Conservation (phyloP, 2,329 filamentous ascomycete species). For the Biscogniauxia mediterranea region DNA sequence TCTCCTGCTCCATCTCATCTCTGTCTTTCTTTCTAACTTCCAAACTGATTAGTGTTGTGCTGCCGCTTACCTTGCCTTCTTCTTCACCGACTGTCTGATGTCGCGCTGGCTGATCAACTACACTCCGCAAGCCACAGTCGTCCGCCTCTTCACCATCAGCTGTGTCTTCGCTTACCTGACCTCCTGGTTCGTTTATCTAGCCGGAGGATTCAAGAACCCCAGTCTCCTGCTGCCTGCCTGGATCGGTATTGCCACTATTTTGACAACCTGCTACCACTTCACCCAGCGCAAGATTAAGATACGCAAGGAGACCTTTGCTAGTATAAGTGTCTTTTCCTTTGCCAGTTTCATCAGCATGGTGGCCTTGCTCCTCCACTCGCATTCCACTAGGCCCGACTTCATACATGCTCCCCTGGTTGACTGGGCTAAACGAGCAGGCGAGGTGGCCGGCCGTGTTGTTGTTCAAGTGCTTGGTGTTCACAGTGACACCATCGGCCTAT, state of each 20-base stretch:
- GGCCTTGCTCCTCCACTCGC: slow-evolving; percentile 64
- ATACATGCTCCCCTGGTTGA: slow-evolving; percentile 40
- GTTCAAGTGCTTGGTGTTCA: slow-evolving; percentile 30
- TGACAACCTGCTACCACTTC: slow-evolving; percentile 73
- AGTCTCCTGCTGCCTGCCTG: slow-evolving; percentile 72
- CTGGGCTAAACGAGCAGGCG: slow-evolving; percentile 19
- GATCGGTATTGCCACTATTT: slow-evolving; percentile 72
- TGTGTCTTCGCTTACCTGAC: slow-evolving; percentile 74
- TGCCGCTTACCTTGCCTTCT: slow-evolving; percentile 76
- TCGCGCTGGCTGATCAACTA: slow-evolving; percentile 84
- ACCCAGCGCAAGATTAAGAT: slow-evolving; percentile 79
- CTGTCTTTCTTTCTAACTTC: not conserved
- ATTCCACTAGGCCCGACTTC: slow-evolving; percentile 60
- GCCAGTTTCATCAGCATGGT: slow-evolving; percentile 76
- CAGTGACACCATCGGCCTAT: slow-evolving; percentile 14
- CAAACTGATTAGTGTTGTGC: slow-evolving; percentile 60
- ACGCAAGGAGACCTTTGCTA: slow-evolving; percentile 73
- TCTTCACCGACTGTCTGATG: slow-evolving; percentile 84
- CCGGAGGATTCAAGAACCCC: slow-evolving; percentile 67
- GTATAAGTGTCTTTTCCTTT: slow-evolving; percentile 74
- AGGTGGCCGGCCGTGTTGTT: slow-evolving; percentile 21
- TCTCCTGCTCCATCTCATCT: not conserved
- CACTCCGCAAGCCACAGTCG: slow-evolving; percentile 75
- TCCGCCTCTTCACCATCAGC: slow-evolving; percentile 74
- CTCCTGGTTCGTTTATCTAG: slow-evolving; percentile 67